Evolutionary conservation across 2,329 filamentous ascomycete species (phyloP), one percentile per base, ranked within the genome.

Genomic region (Biscogniauxia marginata): DNA sequence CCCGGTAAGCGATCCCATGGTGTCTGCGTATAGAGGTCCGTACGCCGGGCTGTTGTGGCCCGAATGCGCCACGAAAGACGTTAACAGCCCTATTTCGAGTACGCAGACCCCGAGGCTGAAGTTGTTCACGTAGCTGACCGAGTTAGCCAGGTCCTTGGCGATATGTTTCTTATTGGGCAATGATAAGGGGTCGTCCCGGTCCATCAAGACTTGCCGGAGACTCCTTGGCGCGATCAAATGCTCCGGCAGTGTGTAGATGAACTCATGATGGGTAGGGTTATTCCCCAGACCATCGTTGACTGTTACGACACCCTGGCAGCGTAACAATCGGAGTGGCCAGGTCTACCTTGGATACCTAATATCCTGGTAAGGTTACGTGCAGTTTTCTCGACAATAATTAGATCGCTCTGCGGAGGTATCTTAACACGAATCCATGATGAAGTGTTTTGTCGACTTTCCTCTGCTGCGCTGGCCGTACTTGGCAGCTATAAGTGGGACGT

Each of bases 51-150:
- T 13, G 11, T n/a, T n/a, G n/a, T n/a, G 30, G 11, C 8, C 30
- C 30, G 30, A 13, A 13, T 7, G 55, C 46, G 39, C 46, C 5
- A 66, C 54, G 43, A 65, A 65, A 0, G 68, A 71, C 7, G 64
- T 49, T 74, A 75, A 80, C 6, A 82, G 59, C 0, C 77, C 79
- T 11, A 83, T 74, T 63, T 82, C 79, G 0, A 82, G 63, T 0
- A 83, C 66, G 49, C 74, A 77, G 2, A 81, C 77, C 0, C 79
- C 80, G 0, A 82, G 72, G 55, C 77, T 79, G 62, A 49, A 58
- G 4, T 46, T 52, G 19, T 55, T 52, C 2, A 58, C 24, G 34
- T 58, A 58, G 25, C 52, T 46, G 8, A 58, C 56, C 3, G 56
- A 58, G 34, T 46, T 49, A 18, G 55, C 56, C 2, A 55, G 30